These are phyloP conservation scores for Xylaria grammica DNA, from an alignment of 495 filamentous ascomycete genomes.

Conservation along the genomic window DNA sequence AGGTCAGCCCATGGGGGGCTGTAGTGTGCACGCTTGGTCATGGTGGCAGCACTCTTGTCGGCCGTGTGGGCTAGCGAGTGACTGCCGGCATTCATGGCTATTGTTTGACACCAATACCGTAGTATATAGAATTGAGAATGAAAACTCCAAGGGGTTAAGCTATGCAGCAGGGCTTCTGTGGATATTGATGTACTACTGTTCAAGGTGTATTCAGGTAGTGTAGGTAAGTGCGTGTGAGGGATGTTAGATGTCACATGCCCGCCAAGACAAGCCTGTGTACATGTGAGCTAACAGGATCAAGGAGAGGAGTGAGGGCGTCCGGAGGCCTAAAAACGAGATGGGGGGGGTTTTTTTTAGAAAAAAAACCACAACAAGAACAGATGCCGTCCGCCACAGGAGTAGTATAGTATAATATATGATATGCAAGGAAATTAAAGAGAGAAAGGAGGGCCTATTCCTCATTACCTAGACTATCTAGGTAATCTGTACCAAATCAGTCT, in stretches of 20 bases:
- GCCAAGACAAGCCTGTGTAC: conserved; percentile 13
- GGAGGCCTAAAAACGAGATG: neutral
- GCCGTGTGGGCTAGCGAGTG: conserved; percentile 29
- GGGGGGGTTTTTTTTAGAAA: too few species aligned
- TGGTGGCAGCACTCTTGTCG: conserved; percentile 39
- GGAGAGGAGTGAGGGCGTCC: neutral
- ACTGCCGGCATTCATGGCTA: conserved; percentile 34
- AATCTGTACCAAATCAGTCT: neutral
- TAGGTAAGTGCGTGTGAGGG: conserved; percentile 1
- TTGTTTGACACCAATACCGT: neutral
- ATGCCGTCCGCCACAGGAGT: neutral
- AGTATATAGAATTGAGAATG: conserved; percentile 1
- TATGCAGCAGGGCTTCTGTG: neutral
- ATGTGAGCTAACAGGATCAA: conserved; percentile 8
- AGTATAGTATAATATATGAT: neutral
- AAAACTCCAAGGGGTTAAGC: conserved; percentile 3
- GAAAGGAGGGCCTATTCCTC: neutral
- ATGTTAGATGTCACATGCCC: conserved; percentile 11
- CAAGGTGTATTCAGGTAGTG: neutral
- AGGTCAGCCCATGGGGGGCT: conserved; percentile 92
- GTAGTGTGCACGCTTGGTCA: conserved; percentile 68
- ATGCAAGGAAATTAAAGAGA: neutral
- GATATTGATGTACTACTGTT: neutral
- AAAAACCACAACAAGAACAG: neutral
- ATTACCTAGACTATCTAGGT: neutral